Conservation (phyloP, 306 rosid species). For the Lathyrus tuberosus region DNA sequence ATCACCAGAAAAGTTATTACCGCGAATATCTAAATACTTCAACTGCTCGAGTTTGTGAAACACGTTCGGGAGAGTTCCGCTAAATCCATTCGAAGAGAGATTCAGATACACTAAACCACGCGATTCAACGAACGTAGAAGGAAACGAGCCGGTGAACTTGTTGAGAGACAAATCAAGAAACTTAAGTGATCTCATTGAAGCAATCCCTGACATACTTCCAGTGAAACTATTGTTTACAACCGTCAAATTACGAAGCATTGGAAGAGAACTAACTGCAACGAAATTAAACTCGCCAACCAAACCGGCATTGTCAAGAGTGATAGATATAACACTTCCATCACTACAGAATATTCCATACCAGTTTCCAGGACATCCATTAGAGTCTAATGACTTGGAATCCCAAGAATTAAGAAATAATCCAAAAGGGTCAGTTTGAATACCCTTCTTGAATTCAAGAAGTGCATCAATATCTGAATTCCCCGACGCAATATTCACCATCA, state of each 20-base stretch:
- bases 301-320: slow-evolving; percentile 59
- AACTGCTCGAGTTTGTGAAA: slow-evolving; percentile 58
- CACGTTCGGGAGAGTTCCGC: slow-evolving; percentile 53
- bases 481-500: slow-evolving; percentile 47
- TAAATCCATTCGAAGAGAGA: slow-evolving; percentile 72
- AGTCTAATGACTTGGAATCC: slow-evolving; percentile 64
- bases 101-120: slow-evolving; percentile 52
- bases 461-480: slow-evolving; percentile 71
- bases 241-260: slow-evolving; percentile 65
- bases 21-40: slow-evolving; percentile 55
- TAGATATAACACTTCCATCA: slow-evolving; percentile 61
- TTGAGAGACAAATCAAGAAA: slow-evolving; percentile 68
- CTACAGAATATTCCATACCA: slow-evolving; percentile 69
- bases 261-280: slow-evolving; percentile 57
- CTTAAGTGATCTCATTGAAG: slow-evolving; percentile 54
- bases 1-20: slow-evolving; percentile 71
- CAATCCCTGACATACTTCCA: slow-evolving; percentile 53
- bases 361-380: slow-evolving; percentile 73
- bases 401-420: slow-evolving; percentile 65
- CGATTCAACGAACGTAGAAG: slow-evolving; percentile 45
- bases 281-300: slow-evolving; percentile 68
- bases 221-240: slow-evolving; percentile 65
- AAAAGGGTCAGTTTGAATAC: slow-evolving; percentile 63
- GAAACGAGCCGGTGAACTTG: slow-evolving; percentile 55
- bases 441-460: slow-evolving; percentile 65